Evolutionary conservation across 164 flowering plant genomes (phyloP), one percentile per base, ranked within the genome.

Genomic region (Akebia trifoliata): DNA sequence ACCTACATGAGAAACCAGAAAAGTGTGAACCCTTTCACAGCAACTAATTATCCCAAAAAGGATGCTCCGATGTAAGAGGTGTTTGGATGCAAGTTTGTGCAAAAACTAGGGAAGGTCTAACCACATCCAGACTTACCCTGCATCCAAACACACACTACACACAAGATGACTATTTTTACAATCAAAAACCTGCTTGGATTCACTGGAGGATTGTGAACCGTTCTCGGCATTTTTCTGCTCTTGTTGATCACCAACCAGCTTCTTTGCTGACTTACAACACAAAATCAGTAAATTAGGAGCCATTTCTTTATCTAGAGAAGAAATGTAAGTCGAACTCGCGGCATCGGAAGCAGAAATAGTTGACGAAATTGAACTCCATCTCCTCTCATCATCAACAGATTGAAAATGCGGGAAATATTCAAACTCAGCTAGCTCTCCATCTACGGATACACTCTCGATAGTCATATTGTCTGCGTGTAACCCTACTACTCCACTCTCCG

Each of bases 391-490:
- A 9, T 81, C 92, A 28, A 65, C 75, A 37, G 63, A 72, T 65
- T 73, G 82, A 66, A 60, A 73, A 53, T 77, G 87, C 2, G 96
- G 87, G 22, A 82, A 81, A 21, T 72, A 74, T 57, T 94, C 87
- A 63, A 76, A 90, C 51, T 78, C 84, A 21, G 83, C 76, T 0
- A 78, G 72, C 66, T 86, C 89, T n/a, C 95, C 97, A 60, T 94
- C 97, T 1, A 94, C 95, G 3, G 62, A 68, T 17, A 94, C 80
- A 36, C 76, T 74, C 47, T 78, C 85, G 25, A 94, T 88, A 18
- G 69, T 87, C 80, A 94, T 72, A 75, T 85, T 81, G 64, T 86
- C 97, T 0, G 97, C 97, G 57, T 90, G 86, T 45, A 93, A 67
- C 39, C 93, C 95, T 18, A 90, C 84, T 32, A 84, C 63, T 12